A percentile compares a stretch with the other conserved stretches of the same genome.
Evolutionary conservation across 1,284 basidiomycete species (phyloP).

Genomic region (Termitomyces sp.): DNA sequence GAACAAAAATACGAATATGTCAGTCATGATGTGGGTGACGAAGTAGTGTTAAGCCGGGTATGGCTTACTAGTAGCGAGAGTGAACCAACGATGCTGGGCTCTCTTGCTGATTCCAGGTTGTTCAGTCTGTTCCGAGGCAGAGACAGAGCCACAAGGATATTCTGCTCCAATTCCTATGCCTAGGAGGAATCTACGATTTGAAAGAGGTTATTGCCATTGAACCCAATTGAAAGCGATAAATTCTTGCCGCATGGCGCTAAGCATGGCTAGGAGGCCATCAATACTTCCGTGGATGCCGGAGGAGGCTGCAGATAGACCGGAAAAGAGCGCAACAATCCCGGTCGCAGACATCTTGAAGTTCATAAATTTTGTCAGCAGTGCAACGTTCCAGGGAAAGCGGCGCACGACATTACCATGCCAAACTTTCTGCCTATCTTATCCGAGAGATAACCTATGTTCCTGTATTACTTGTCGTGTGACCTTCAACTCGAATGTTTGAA

Average conservation of each 20-base stretch:
- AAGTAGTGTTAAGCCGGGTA: slow-evolving; percentile 8
- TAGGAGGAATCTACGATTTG: slow-evolving; percentile 56
- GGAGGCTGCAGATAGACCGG: slow-evolving; percentile 78
- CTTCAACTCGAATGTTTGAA: background rate
- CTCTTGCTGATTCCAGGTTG: slow-evolving; percentile 72
- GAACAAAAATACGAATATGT: background rate
- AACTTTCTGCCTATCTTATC: slow-evolving; percentile 87
- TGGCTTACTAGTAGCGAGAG: slow-evolving; percentile 73
- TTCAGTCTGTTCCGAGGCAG: slow-evolving; percentile 88
- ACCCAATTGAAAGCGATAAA: background rate
- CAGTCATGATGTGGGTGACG: background rate
- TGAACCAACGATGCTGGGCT: slow-evolving; percentile 82
- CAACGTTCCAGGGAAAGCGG: background rate
- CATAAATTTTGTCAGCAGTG: slow-evolving; percentile 2
- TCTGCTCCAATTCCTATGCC: slow-evolving; percentile 39
- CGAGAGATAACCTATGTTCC: slow-evolving; percentile 55
- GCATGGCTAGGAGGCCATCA: slow-evolving; percentile 69
- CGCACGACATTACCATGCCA: slow-evolving; percentile 63
- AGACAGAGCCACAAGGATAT: slow-evolving; percentile 90
- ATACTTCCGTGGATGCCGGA: slow-evolving; percentile 73
- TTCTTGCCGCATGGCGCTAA: slow-evolving; percentile 71
- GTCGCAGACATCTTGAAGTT: slow-evolving; percentile 64
- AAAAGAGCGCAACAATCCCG: slow-evolving; percentile 76
- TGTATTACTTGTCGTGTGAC: background rate
- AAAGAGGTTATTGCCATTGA: background rate